Base-by-base conservation (phyloP, 176 grass and related monocot species). In the Ananas comosus region DNA sequence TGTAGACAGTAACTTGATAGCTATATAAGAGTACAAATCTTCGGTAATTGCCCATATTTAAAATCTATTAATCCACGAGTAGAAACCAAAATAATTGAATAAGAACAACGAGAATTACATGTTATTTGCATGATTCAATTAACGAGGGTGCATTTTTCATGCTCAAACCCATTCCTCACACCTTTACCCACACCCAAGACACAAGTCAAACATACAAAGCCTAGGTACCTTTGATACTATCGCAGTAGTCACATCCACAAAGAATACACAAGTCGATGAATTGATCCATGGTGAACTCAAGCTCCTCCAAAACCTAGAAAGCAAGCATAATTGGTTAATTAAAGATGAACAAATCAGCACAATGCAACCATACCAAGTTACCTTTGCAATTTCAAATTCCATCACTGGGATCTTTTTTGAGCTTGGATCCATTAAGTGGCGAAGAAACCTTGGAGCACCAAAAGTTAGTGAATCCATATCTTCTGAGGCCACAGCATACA, bases 181-280 rank as follows among this genome's bases (percentile, higher is more conserved):
- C 8, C 42, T 9, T 71, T 22, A 28, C 16, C 13, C 42, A 24
- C 63, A 53, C 28, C 53, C 13, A 82, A 64, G 66, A 76, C 21
- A 65, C 50, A 64, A 53, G 61, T 11, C 47, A 51, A 54, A 9
- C 56, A 63, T 50, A 16, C 16, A 63, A 29, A 57, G 65, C 12
- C 25, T 18, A 69, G 54, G 74, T 33, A 89, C 92, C 92, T 96
- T 58, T 96, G 70, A 96, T 96, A 65, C 70, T 89, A 72, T 86
- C 79, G 14, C 92, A 96, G 79, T 96, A 96, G 72, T 96, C 92
- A 57, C 92, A 92, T 82, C 92, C 92, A 83, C 78, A 85, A 57
- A 96, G 86, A 77, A 96, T 92, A 67, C 92, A 96, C 12, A 96
- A 79, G 69, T 96, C 92, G 53, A 89, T 79, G 73, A 96, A 96